A percentile compares a stretch with the other conserved stretches of the same genome.
These are phyloP conservation scores for Lodderomyces metapsilosis DNA, from an alignment of 1,139 yeast species.

Conservation along the genomic window DNA sequence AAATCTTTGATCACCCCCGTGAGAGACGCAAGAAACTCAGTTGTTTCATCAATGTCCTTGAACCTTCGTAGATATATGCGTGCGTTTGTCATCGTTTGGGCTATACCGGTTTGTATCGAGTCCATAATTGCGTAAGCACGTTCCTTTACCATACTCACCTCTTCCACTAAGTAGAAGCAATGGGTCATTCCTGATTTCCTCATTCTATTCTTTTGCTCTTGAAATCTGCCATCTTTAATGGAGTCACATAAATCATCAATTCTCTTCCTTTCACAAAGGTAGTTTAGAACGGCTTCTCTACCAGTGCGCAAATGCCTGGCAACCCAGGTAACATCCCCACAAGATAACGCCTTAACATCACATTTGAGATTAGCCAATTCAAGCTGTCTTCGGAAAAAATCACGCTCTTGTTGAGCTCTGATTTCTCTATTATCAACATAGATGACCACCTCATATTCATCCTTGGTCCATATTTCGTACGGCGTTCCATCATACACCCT, in stretches of 20 bases:
- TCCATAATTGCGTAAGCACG: constrained; percentile 48
- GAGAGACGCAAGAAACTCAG: constrained; percentile 56
- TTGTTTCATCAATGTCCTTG: constrained; percentile 72
- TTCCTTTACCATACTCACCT: constrained; percentile 38
- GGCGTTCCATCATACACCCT: constrained; percentile 22
- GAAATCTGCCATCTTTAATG: constrained; percentile 82
- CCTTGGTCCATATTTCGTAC: constrained; percentile 39
- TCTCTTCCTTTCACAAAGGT: constrained; percentile 84
- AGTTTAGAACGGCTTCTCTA: constrained; percentile 69
- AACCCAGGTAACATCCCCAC: constrained; percentile 91
- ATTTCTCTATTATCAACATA: constrained; percentile 84
- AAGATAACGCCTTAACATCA: constrained; percentile 59
- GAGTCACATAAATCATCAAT: constrained; percentile 82
- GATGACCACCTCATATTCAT: constrained; percentile 57
- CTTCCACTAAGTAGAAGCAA: constrained; percentile 83
- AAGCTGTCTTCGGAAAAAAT: constrained; percentile 61
- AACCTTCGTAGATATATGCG: constrained; percentile 70
- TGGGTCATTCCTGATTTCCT: constrained; percentile 65
- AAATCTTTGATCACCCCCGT: constrained; percentile 51
- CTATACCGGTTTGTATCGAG: constrained; percentile 74
- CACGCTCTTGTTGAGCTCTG: constrained; percentile 57
- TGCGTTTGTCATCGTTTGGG: constrained; percentile 66
- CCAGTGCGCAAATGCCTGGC: constrained; percentile 63
- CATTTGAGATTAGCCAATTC: constrained; percentile 46
- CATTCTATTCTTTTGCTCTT: constrained; percentile 81